These are phyloP conservation scores for Fraxinus quadrangulata DNA, from an alignment of 257 asterid species.

Conservation along the genomic window DNA sequence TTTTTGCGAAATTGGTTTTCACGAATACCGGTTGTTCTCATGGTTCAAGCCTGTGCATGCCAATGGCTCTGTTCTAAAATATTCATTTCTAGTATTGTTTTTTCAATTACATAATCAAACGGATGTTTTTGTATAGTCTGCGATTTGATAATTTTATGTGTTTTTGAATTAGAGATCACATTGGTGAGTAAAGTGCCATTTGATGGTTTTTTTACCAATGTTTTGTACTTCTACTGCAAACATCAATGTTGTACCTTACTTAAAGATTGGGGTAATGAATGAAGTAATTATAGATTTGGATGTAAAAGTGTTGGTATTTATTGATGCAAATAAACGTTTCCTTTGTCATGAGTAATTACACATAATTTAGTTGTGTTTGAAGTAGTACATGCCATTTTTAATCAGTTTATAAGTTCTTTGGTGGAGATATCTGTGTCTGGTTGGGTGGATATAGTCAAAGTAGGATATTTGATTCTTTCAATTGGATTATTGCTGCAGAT, in stretches of 20 bases:
- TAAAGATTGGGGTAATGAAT: background rate
- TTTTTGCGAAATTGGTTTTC: background rate
- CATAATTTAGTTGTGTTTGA: background rate
- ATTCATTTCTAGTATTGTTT: background rate
- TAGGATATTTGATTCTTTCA: constrained; percentile 19
- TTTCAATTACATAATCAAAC: background rate
- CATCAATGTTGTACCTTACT: background rate
- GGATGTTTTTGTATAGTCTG: background rate
- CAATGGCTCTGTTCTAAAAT: background rate
- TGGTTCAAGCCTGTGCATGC: background rate
- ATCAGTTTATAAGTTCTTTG: background rate
- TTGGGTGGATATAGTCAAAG: background rate
- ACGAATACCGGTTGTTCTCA: background rate
- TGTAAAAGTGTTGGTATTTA: background rate
- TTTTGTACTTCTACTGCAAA: background rate
- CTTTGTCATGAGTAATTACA: background rate
- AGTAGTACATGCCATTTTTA: background rate
- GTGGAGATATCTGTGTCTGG: background rate
- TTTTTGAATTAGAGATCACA: background rate
- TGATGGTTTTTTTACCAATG: background rate
- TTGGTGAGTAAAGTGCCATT: background rate
- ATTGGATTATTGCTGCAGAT: constrained; percentile 49
- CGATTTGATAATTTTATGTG: background rate
- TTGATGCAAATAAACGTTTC: background rate
- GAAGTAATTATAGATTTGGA: background rate